Conservation (phyloP, 2,329 filamentous ascomycete species). For the Scolecobasidium constrictum region DNA sequence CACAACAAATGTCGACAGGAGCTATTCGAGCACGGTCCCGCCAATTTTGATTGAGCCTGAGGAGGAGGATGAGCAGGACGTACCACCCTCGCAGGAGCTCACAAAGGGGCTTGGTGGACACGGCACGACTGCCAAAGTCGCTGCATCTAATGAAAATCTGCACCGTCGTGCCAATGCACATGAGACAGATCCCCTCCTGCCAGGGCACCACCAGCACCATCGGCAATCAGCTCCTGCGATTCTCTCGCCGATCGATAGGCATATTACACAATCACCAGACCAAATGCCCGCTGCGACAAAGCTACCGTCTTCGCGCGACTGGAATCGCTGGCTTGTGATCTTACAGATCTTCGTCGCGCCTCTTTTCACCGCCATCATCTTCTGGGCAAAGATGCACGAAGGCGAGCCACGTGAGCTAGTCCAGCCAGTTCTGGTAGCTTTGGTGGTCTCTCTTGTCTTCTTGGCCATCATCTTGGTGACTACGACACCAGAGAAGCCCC, state of each 20-base stretch:
- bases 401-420: slow-evolving; percentile 51
- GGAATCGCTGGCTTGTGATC: slow-evolving; percentile 86
- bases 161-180: slow-evolving; percentile 12
- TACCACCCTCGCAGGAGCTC: not conserved
- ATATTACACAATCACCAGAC: slow-evolving; percentile 24
- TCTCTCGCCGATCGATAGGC: slow-evolving; percentile 22
- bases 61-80: not conserved
- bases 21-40: not conserved
- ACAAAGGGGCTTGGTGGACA: not conserved
- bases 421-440: slow-evolving; percentile 30
- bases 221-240: slow-evolving; percentile 13
- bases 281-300: slow-evolving; percentile 16
- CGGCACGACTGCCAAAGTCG: slow-evolving; percentile 21
- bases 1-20: not conserved
- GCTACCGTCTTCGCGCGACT: slow-evolving; percentile 39
- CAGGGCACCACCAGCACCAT: slow-evolving; percentile 18
- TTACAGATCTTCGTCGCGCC: slow-evolving; percentile 82
- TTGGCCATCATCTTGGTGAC: slow-evolving; percentile 56
- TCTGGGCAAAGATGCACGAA: slow-evolving; percentile 54
- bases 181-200: slow-evolving; percentile 11
- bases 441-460: slow-evolving; percentile 50
- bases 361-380: slow-evolving; percentile 64
- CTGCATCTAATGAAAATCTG: slow-evolving; percentile 18
- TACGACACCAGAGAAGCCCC: slow-evolving; percentile 56
- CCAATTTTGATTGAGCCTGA: slow-evolving; percentile 3